Percentiles rank a stretch among this genome's conserved stretches.
Evolutionary conservation across 2,329 filamentous ascomycete genomes (phyloP).

Genomic region (Neonectria punicea): DNA sequence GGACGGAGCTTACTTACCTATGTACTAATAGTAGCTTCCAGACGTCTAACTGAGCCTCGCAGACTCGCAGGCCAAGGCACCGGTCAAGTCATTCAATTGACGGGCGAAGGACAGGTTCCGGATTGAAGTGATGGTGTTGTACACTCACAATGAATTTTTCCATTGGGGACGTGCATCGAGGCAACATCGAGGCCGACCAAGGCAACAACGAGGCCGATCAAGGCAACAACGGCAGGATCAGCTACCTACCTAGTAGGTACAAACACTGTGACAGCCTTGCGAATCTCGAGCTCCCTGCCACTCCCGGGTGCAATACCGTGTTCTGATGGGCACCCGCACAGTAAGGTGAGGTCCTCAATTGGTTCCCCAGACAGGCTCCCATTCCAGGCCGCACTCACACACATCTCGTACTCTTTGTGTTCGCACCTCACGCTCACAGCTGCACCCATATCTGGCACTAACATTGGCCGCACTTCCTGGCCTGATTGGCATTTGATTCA

Average conservation of each 20-base stretch:
- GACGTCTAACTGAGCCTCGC: not conserved
- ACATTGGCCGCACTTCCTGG: slow-evolving; percentile 1
- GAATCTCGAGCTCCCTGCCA: not conserved
- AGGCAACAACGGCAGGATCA: not conserved
- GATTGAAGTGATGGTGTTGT: not conserved
- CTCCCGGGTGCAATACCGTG: not conserved
- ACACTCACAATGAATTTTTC: not conserved
- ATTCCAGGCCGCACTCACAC: not conserved
- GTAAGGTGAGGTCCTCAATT: slow-evolving; percentile 4
- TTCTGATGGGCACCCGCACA: not conserved
- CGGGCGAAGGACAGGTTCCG: no score
- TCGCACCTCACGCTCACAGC: not conserved
- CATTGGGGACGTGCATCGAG: not conserved
- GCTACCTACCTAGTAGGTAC: not conserved
- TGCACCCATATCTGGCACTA: slow-evolving; percentile 4
- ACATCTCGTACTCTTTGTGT: not conserved
- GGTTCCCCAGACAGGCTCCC: not conserved
- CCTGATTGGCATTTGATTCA: slow-evolving; percentile 17
- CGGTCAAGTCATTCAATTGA: no score
- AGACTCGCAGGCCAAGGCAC: not conserved
- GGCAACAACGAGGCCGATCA: no score
- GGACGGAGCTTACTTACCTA: not conserved
- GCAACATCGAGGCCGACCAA: not conserved
- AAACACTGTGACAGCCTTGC: slow-evolving; percentile 16
- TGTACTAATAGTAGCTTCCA: not conserved